Percentiles rank a stretch among this genome's conserved stretches.
These are phyloP conservation scores for Alternaria longipes DNA, from an alignment of 2,329 filamentous ascomycete genomes.

Conservation along the genomic window DNA sequence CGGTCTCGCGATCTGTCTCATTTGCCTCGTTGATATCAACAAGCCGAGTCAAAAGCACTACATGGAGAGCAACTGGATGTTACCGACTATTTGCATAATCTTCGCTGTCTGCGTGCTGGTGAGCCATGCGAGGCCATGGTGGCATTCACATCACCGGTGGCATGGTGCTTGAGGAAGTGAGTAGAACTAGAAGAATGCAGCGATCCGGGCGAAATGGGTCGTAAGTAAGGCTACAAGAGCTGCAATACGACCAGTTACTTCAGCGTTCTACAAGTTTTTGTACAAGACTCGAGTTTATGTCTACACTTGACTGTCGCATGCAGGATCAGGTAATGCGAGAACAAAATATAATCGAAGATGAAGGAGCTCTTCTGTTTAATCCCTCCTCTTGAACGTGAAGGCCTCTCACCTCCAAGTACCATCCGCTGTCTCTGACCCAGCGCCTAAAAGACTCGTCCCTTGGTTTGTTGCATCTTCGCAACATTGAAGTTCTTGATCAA, in stretches of 20 bases:
- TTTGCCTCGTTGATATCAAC: slow-evolving; percentile 33
- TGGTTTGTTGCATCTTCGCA: slow-evolving; percentile 46
- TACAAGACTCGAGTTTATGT: neutral
- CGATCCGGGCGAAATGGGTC: neutral
- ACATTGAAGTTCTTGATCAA: slow-evolving; percentile 48
- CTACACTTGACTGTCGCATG: neutral
- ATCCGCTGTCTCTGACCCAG: too few relatives aligned
- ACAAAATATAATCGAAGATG: too few relatives aligned
- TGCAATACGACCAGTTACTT: neutral
- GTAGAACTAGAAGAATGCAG: neutral
- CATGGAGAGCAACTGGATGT: slow-evolving; percentile 39
- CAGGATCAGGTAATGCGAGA: neutral
- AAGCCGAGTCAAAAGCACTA: slow-evolving; percentile 23
- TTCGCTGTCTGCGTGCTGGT: slow-evolving; percentile 38
- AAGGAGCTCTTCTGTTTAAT: neutral
- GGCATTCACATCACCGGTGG: neutral
- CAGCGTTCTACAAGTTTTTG: neutral
- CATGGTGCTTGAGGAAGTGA: neutral
- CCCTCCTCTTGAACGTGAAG: neutral
- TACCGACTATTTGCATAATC: slow-evolving; percentile 41
- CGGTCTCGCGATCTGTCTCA: slow-evolving; percentile 37
- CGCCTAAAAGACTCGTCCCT: slow-evolving; percentile 37
- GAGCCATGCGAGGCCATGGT: slow-evolving; percentile 21
- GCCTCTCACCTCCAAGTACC: neutral
- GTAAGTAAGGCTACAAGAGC: neutral